Conservation (phyloP, 1,139 yeast species). For the Candida anutae region DNA sequence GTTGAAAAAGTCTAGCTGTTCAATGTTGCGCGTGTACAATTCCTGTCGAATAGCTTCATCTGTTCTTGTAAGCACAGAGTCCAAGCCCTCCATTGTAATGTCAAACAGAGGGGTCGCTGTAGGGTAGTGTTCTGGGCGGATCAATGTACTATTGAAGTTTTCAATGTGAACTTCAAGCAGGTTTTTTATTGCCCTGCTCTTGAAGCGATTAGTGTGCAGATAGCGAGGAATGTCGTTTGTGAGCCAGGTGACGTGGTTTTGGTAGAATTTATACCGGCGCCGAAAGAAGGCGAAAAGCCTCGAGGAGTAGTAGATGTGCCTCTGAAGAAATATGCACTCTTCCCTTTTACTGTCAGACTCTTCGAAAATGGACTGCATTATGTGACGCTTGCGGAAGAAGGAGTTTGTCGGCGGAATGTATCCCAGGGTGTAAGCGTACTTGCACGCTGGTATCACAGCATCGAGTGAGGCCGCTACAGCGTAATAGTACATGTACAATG, state of each 20-base stretch:
- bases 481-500: slow-evolving; percentile 18
- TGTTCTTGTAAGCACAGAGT: slow-evolving; percentile 10
- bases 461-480: slow-evolving; percentile 19
- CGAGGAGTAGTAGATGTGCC: slow-evolving; percentile 21
- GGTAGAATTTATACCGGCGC: slow-evolving; percentile 14
- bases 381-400: slow-evolving; percentile 7
- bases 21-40: slow-evolving; percentile 21
- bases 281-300: slow-evolving; percentile 21
- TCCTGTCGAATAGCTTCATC: slow-evolving; percentile 17
- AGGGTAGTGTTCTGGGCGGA: slow-evolving; percentile 29
- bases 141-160: slow-evolving; percentile 19
- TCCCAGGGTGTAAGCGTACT: slow-evolving; percentile 16
- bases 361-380: no score
- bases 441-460: slow-evolving; percentile 18
- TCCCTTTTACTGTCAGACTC: no score
- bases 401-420: slow-evolving; percentile 13
- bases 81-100: not conserved
- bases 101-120: slow-evolving; percentile 3
- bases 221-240: not conserved
- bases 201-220: slow-evolving; percentile 7
- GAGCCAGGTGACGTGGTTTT: slow-evolving; percentile 3
- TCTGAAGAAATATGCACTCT: slow-evolving; percentile 11
- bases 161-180: slow-evolving; percentile 18
- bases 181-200: slow-evolving; percentile 12
- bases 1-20: slow-evolving; percentile 20